phyloP scores from a whole-genome alignment of 345 rosid genomes.

The Litchi chinensis region DNA sequence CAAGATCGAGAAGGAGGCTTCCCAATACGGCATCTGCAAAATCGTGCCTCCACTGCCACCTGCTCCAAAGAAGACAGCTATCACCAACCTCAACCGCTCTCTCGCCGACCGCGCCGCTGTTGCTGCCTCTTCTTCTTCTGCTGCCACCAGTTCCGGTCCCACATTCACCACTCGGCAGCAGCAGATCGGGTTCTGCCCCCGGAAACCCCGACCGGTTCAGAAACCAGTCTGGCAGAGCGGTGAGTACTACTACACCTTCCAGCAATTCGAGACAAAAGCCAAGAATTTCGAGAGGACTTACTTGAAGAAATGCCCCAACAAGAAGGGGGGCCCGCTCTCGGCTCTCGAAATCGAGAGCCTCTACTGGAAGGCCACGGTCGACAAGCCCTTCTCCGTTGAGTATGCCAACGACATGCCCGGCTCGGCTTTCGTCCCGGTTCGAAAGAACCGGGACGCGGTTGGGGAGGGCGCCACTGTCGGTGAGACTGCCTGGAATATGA shows the following conservation, averaged over 20 bases:
- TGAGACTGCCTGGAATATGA: constrained; percentile 97
- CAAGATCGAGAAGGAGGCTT: constrained; percentile 95
- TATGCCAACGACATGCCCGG: constrained; percentile 99
- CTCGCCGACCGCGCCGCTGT: constrained; percentile 60
- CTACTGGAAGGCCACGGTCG: constrained; percentile 93
- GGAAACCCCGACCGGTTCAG: constrained; percentile 86
- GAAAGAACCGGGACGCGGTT: constrained; percentile 41
- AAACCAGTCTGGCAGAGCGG: constrained; percentile 99
- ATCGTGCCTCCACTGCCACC: constrained; percentile 85
- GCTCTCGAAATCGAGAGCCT: constrained; percentile 83
- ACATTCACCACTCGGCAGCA: constrained; percentile 99
- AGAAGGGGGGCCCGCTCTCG: constrained; percentile 60
- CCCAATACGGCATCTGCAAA: constrained; percentile 95
- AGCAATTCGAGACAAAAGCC: constrained; percentile 88
- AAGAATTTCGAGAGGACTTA: constrained; percentile 70
- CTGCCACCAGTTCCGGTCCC: constrained; percentile 50
- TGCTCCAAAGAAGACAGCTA: constrained; percentile 64
- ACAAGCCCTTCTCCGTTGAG: constrained; percentile 92
- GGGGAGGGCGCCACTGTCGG: constrained; percentile 73
- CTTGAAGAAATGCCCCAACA: constrained; percentile 59
- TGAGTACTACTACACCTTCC: constrained; percentile 69
- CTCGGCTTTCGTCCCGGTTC: constrained; percentile 71
- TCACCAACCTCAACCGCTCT: constrained; percentile 80
- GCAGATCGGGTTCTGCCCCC: constrained; percentile 99
- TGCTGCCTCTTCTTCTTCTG: constrained; percentile 20